phyloP scores from a whole-genome alignment of 192 early-diverging fungal species.

The Diversispora epigaea region DNA sequence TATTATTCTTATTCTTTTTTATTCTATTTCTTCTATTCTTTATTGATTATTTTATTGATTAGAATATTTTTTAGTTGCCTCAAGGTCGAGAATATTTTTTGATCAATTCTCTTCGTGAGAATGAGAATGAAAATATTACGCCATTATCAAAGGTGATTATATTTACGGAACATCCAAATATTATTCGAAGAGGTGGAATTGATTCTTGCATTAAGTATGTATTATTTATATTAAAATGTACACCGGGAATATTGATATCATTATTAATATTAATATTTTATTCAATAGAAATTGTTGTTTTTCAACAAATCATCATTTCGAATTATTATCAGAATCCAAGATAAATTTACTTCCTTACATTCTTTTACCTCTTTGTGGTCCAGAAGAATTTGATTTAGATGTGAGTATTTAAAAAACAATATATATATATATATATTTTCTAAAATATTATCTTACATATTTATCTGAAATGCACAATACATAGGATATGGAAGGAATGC shows the following conservation, averaged over 20 bases:
- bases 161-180: conserved; percentile 77
- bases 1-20: not conserved
- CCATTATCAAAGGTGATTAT: conserved; percentile 83
- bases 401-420: conserved; percentile 38
- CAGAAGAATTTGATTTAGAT: conserved; percentile 89
- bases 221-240: not conserved
- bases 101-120: conserved; percentile 60
- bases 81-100: conserved; percentile 74
- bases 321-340: conserved; percentile 65
- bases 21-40: not conserved
- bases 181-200: conserved; percentile 89
- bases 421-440: not conserved
- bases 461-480: not conserved
- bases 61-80: conserved; percentile 42
- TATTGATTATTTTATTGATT: not conserved
- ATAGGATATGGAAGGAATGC: conserved; percentile 89
- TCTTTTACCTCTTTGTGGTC: conserved; percentile 85
- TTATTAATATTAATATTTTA: not conserved
- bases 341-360: conserved; percentile 86
- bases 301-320: conserved; percentile 65
- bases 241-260: not conserved
- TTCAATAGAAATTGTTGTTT: conserved; percentile 73
- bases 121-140: conserved; percentile 55
- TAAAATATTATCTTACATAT: not conserved
- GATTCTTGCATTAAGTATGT: conserved; percentile 82